phyloP scores from a whole-genome alignment of 345 rosid species.

The Acer campestre region DNA sequence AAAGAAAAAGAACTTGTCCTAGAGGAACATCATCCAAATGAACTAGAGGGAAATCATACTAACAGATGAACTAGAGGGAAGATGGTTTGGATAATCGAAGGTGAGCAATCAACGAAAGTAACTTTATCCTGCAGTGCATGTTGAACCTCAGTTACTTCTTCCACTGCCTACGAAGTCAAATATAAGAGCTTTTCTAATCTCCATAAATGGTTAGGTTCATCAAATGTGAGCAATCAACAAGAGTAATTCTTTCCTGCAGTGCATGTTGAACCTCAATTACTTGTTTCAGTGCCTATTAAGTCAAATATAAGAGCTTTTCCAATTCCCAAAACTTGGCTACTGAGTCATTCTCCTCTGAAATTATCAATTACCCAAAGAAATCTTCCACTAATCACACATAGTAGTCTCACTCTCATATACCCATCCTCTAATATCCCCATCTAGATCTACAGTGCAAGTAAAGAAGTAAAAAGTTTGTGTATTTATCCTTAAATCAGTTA shows the following conservation, averaged over 20 bases:
- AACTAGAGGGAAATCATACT: not conserved
- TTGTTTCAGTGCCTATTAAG: not conserved
- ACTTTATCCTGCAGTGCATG: not conserved
- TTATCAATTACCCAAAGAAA: not conserved
- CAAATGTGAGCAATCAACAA: not conserved
- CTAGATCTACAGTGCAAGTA: not conserved
- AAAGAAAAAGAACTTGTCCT: not conserved
- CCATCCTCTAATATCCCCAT: not conserved
- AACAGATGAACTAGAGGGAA: not conserved
- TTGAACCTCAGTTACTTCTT: not conserved
- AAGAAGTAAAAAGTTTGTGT: not conserved
- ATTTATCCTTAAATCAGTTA: not conserved
- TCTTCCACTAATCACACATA: not conserved
- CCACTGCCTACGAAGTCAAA: not conserved
- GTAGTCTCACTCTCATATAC: not conserved
- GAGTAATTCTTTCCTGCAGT: not conserved
- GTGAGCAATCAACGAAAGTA: not conserved
- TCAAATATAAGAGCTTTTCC: not conserved
- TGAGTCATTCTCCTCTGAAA: not conserved
- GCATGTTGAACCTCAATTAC: not conserved
- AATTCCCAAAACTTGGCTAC: not conserved
- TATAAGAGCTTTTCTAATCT: not conserved
- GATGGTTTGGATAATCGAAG: not conserved
- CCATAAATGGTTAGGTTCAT: not conserved
- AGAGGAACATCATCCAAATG: slow-evolving; percentile 1